Evolutionary conservation across 768 basidiomycete species (phyloP).

Genomic region (Sporobolomyces pararoseus): DNA sequence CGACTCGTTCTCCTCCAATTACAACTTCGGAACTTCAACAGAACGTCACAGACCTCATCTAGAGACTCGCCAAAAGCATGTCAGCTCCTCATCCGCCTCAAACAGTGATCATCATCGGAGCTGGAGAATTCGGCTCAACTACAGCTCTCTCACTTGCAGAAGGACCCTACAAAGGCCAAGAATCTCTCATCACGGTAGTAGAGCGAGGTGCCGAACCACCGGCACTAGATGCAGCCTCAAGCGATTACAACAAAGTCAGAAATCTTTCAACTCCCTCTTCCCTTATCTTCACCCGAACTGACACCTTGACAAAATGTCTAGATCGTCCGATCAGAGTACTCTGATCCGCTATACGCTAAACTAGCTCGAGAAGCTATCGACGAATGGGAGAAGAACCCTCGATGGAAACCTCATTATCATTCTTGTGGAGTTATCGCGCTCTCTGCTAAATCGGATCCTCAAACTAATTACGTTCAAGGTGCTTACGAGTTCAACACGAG

Average conservation of each 20-base stretch:
- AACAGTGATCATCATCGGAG: constrained; percentile 40
- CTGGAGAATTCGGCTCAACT: constrained; percentile 43
- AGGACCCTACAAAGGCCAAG: constrained; percentile 27
- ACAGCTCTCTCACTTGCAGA: constrained; percentile 43
- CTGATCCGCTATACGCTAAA: constrained; percentile 43
- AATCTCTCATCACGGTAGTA: constrained; percentile 37
- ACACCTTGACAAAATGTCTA: too few relatives aligned
- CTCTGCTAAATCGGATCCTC: not conserved
- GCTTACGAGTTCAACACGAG: constrained; percentile 12
- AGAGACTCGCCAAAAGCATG: too few relatives aligned
- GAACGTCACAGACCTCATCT: too few relatives aligned
- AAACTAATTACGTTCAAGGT: constrained; percentile 16
- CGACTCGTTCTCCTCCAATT: not conserved
- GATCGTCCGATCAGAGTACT: constrained; percentile 47
- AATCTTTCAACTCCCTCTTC: too few relatives aligned
- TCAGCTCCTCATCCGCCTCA: constrained; percentile 17
- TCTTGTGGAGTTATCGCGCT: constrained; percentile 39
- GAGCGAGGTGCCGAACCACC: constrained; percentile 45
- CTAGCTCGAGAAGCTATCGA: constrained; percentile 48
- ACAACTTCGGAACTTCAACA: too few relatives aligned
- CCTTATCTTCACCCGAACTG: not conserved
- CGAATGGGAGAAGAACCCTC: constrained; percentile 45
- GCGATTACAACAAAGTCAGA: constrained; percentile 47
- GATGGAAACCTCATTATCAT: constrained; percentile 46
- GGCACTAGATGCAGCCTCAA: constrained; percentile 46